Base-by-base conservation (phyloP, 306 rosid species). In the Fragaria iinumae region DNA sequence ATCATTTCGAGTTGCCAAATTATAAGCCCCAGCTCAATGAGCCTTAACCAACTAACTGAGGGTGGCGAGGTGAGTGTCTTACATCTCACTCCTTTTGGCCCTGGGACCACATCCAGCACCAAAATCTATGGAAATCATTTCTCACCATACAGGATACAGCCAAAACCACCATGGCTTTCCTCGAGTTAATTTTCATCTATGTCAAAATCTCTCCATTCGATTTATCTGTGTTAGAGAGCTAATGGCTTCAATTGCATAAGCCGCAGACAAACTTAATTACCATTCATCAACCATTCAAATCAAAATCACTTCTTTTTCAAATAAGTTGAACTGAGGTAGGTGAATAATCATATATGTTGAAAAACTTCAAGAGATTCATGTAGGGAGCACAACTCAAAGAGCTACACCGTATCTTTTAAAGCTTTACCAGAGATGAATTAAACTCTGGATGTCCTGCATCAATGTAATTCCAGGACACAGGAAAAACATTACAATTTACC, bases 31-130 rank as follows among this genome's bases (percentile, higher is more conserved):
- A 23, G 29, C 32, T 80, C 67, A 68, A 70, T 65, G 57, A 50
- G 6, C 1, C 75, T 72, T 25, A 64, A 73, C 70, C 55, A 60
- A 76, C 59, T 78, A 60, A 76, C 59, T 78, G 69, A 45, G 64
- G 47, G 52, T 17, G 43, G 38, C n/a, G 3, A 74, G 53, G 74
- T 32, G 2, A 60, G 12, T 68, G 21, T 60, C 59, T 44, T 5
- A 43, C 32, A n/a, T 16, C 29, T 56, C 29, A 52, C 32, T 27
- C 32, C 16, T 27, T 18, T 20, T 16, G 25, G 6, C 20, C 21
- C 32, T n/a, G 17, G 38, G 17, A 56, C 12, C n/a, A 17, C 29
- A 23, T 39, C 14, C 36, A 47, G 49, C 10, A 12, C 52, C 55
- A 48, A 14, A 14, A 48, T 29, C 12, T 21, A 3, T 1, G 73